Base-by-base conservation (phyloP, 805 yeast genomes). In the Candida stauntonica region DNA sequence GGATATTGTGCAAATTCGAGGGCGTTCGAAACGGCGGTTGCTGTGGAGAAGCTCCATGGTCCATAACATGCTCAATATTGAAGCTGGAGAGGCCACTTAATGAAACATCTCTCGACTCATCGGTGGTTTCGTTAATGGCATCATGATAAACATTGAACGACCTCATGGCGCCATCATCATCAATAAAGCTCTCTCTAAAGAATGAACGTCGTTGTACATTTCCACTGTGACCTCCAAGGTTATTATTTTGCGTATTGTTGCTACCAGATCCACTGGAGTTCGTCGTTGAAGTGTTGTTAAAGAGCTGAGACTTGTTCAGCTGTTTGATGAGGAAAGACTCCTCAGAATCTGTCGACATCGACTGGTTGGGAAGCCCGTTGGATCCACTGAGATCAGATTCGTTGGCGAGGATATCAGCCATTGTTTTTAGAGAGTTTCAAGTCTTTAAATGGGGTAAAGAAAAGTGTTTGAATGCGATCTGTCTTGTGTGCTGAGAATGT, bases 311-410 rank as follows among this genome's bases (percentile, higher is more conserved):
- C 26, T 40, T 48, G 45, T 55, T 55, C 5, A 55, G 20, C 39
- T 55, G 57, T 24, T 44, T 48, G 39, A 55, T 44, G 12, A 55
- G 39, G 34, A 55, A 55, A 3, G 60, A 55, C 33, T 55, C 60
- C 26, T 55, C 60, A 19, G 60, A 52, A 29, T 53, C 58, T 11
- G 60, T 52, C 3, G 59, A 53, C 9, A 54, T 35, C 2, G 55
- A 46, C n/a, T 51, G 45, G 38, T 41, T 41, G 13, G 31, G 40
- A 5, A 17, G 29, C n/a, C n/a, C n/a, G 12, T 13, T 32, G 18
- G 30, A 17, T n/a, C 14, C 18, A 31, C 32, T 32, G 12, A 17
- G 17, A 21, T 40, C 44, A 13, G 34, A 18, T 15, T 34, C 31
- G 11, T 7, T 20, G 26, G 7, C 18, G 5, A 17, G 31, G 12